Evolutionary conservation across 2,329 filamentous ascomycete genomes (phyloP), one percentile per base, ranked within the genome.

Genomic region (Colletotrichum cuscutae): DNA sequence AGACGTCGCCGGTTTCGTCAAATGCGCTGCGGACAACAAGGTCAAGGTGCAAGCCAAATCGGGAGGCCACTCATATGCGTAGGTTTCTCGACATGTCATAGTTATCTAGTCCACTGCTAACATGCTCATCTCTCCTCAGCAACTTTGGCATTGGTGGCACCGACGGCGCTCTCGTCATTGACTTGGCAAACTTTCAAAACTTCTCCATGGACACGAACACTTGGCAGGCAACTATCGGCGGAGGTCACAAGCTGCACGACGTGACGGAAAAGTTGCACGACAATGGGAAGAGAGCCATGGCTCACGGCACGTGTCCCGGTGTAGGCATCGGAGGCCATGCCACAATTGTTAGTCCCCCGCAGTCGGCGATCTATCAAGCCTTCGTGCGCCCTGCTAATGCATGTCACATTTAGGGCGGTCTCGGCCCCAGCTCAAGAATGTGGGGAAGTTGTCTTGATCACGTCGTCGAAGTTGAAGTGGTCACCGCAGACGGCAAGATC

Each of bases 61-160:
- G 1, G 91, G 91, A 4, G 91, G 91, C 0, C 91, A 93, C 76
- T 92, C 89, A 0, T 93, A 91, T 74, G 90, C 84, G 87, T 88
- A 78, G 76, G 85, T 73, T 30, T 12, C 24, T 13, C 6, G 42
- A 56, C 15, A 52, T 24, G 12, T n/a, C 9, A 53, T 32, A 13
- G 49, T 52, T 42, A 4, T 7, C n/a, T n/a, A 28, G 35, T 42
- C 28, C n/a, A 35, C 15, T 6, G 22, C 61, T 60, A 30, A 67
- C 30, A 30, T 24, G 52, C 12, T 26, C 24, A 15, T 5, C 8
- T 9, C 15, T 3, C 6, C 8, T 22, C 64, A 84, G 82, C 19
- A 84, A 84, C 71, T 81, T 79, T 64, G 83, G 87, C 11, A 75
- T 89, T 0, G 88, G 88, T 1, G 89, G 88, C 8, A 80, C 82